Percentiles rank a stretch among this genome's conserved stretches.
phyloP scores from a whole-genome alignment of 1,139 yeast species.

The Lodderomyces margitis region DNA sequence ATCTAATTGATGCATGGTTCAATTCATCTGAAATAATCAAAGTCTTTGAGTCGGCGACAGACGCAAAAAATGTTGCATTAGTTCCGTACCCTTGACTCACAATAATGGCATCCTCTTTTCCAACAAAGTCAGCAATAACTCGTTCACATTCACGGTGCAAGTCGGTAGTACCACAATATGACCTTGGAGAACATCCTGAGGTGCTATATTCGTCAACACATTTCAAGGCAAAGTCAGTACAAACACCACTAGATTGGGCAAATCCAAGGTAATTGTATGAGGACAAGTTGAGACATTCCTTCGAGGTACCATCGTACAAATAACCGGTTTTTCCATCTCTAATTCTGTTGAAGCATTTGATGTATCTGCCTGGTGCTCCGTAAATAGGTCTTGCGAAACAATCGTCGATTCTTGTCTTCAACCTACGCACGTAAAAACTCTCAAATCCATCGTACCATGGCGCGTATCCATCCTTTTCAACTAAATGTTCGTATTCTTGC shows the following conservation, averaged over 20 bases:
- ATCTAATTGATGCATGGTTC: conserved; percentile 93
- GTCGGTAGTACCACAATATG: conserved; percentile 72
- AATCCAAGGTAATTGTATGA: conserved; percentile 95
- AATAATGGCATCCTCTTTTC: conserved; percentile 83
- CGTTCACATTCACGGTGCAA: conserved; percentile 73
- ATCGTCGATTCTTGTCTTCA: conserved; percentile 88
- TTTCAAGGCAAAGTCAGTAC: conserved; percentile 77
- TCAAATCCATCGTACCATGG: conserved; percentile 96
- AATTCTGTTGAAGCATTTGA: conserved; percentile 75
- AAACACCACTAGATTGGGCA: conserved; percentile 90
- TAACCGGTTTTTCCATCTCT: conserved; percentile 62
- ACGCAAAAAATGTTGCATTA: conserved; percentile 84
- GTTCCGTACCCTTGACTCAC: conserved; percentile 97
- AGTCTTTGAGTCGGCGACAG: conserved; percentile 82
- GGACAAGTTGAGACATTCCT: conserved; percentile 80
- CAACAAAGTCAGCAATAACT: conserved; percentile 80
- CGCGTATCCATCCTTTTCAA: conserved; percentile 87
- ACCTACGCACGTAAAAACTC: conserved; percentile 86
- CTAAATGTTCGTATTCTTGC: conserved; percentile 59
- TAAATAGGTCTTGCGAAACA: conserved; percentile 94
- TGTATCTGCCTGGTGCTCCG: conserved; percentile 95
- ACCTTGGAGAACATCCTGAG: conserved; percentile 76
- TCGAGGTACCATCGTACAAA: conserved; percentile 69
- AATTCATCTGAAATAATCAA: conserved; percentile 90
- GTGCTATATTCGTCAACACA: conserved; percentile 69